phyloP scores from a whole-genome alignment of 2,329 filamentous ascomycete species.

The Neonectria punicea region DNA sequence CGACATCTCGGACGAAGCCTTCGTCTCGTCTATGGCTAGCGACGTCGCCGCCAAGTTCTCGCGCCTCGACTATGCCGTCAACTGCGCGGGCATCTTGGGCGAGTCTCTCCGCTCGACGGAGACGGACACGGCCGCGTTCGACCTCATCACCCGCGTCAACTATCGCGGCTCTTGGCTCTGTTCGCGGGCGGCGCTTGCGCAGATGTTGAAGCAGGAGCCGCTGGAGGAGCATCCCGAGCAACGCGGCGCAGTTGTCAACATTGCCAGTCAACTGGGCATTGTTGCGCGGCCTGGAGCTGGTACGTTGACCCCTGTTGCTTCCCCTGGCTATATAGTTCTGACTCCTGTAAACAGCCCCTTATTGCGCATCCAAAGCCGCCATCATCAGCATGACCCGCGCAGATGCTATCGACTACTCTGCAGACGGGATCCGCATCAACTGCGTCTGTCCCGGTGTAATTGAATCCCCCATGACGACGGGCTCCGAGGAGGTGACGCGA shows the following conservation, averaged over 20 bases:
- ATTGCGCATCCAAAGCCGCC: slow-evolving; percentile 68
- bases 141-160: slow-evolving; percentile 65
- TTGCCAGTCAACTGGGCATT: slow-evolving; percentile 64
- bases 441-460: slow-evolving; percentile 75
- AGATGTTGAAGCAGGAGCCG: slow-evolving; percentile 59
- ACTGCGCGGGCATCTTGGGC: slow-evolving; percentile 64
- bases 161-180: slow-evolving; percentile 62
- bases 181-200: slow-evolving; percentile 54
- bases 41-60: slow-evolving; percentile 49
- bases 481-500: slow-evolving; percentile 51
- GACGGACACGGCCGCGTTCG: slow-evolving; percentile 59
- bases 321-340: no score
- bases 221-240: slow-evolving; percentile 53
- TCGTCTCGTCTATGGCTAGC: slow-evolving; percentile 51
- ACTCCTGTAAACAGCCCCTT: slow-evolving; percentile 54
- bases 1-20: slow-evolving; percentile 59
- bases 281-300: slow-evolving; percentile 56
- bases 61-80: slow-evolving; percentile 66
- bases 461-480: slow-evolving; percentile 58
- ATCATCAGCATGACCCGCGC: slow-evolving; percentile 67
- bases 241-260: slow-evolving; percentile 61
- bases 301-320: slow-evolving; percentile 1
- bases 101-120: slow-evolving; percentile 56
- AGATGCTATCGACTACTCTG: slow-evolving; percentile 66
- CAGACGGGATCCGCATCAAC: slow-evolving; percentile 56